Evolutionary conservation across 2,329 filamentous ascomycete genomes (phyloP).

Genomic region (Claviceps pusilla): DNA sequence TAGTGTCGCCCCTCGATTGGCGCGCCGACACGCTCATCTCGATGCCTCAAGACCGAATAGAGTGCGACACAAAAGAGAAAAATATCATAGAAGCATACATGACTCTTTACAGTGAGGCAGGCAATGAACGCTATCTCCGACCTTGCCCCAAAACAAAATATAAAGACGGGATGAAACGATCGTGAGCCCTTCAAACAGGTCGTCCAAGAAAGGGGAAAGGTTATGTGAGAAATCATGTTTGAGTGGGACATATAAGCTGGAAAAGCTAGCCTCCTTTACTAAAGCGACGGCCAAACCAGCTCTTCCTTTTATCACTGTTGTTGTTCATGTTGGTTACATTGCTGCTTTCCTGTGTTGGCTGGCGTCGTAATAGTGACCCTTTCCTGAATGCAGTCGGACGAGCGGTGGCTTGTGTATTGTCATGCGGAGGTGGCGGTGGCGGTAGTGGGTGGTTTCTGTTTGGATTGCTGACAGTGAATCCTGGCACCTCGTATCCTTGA

Average conservation of each 20-base stretch:
- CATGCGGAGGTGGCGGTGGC: slow-evolving; percentile 10
- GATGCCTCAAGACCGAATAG: background rate
- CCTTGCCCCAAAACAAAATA: background rate
- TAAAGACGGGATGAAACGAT: background rate
- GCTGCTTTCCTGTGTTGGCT: background rate
- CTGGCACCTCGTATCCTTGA: slow-evolving; percentile 26
- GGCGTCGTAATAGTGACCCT: slow-evolving; percentile 9
- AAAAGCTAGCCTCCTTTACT: slow-evolving; percentile 39
- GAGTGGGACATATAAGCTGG: background rate
- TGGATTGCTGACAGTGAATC: slow-evolving; percentile 19
- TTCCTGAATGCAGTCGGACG: slow-evolving; percentile 14
- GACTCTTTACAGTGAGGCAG: background rate
- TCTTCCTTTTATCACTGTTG: slow-evolving; percentile 60
- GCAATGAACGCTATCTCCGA: background rate
- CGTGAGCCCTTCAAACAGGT: background rate
- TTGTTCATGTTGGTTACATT: background rate
- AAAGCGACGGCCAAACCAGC: slow-evolving; percentile 75
- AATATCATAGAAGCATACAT: slow-evolving; percentile 2
- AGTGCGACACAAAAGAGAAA: slow-evolving; percentile 1
- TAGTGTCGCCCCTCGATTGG: background rate
- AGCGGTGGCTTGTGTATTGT: slow-evolving; percentile 8
- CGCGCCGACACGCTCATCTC: background rate
- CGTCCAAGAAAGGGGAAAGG: background rate
- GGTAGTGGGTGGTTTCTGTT: slow-evolving; percentile 12
- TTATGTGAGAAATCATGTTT: background rate